A percentile compares a stretch with the other conserved stretches of the same genome.
These are phyloP conservation scores for Acanthamoeba lenticulata DNA, from an alignment of 208 protist species.

Conservation along the genomic window DNA sequence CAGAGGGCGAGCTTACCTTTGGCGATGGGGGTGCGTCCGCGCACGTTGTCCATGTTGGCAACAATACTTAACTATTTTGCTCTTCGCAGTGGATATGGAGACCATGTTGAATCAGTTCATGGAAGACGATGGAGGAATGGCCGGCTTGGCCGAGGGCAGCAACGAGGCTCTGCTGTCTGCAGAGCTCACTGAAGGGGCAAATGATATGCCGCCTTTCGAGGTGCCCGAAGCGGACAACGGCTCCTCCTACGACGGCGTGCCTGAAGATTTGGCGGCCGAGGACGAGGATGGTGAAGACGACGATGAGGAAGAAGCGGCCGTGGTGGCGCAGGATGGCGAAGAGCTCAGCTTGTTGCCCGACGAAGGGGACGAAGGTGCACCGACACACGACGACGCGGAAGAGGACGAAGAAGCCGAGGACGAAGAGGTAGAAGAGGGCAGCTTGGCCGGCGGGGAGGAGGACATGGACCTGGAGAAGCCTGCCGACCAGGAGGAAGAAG, in stretches of 20 bases:
- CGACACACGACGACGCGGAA: background rate
- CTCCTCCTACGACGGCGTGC: too few relatives aligned
- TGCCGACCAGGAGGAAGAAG: background rate
- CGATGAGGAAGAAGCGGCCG: background rate
- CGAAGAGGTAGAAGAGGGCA: background rate
- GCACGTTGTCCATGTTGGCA: background rate
- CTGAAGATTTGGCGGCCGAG: too few relatives aligned
- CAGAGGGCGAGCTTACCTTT: background rate
- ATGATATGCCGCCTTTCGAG: too few relatives aligned
- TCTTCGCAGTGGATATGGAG: background rate
- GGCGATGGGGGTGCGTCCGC: background rate
- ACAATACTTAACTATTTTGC: background rate
- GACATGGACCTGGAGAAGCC: slow-evolving; percentile 17
- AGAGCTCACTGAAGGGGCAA: background rate
- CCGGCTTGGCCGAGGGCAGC: background rate
- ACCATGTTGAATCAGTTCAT: slow-evolving; percentile 19
- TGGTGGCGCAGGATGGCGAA: background rate
- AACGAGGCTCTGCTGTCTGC: background rate
- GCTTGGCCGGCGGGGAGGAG: background rate
- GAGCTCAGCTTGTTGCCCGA: background rate
- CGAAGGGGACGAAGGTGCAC: background rate
- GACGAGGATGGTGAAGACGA: background rate
- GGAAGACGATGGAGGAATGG: background rate
- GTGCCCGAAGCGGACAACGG: too few relatives aligned
- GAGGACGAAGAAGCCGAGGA: background rate